Base-by-base conservation (phyloP, 1,284 basidiomycete species). In the Wallemia hederae region DNA sequence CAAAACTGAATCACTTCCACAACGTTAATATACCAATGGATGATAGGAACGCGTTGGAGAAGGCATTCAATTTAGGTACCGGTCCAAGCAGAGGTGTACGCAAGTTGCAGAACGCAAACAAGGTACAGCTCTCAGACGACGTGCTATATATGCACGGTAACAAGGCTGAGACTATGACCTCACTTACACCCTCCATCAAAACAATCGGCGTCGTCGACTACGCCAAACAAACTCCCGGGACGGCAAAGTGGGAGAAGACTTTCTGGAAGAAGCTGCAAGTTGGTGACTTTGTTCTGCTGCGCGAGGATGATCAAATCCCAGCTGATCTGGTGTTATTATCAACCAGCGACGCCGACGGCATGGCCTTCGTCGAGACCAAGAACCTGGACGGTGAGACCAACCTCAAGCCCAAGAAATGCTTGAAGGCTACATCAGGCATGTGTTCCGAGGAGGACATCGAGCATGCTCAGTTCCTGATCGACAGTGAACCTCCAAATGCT, bases 221-320 rank as follows among this genome's bases (percentile, higher is more conserved):
- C 76, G 73, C 72, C 58, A 78, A 79, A 60, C 78, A 78, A 28
- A 74, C 77, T 1, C 73, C 76, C 0, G 89, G 88, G 0, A 78
- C 81, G 0, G 82, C 86, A 0, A 76, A 78, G 27, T 97, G 91
- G 91, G 91, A 96, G 69, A 76, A 90, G 62, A 97, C 92, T 1
- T 74, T 97, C 0, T 98, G 92, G 92, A 97, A 97, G 75, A 96
- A 97, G 74, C 76, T 98, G 59, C 89, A 94, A 70, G 91, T 96
- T 2, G 92, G 92, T n/a, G 92, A 97, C 69, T 72, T 97, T 25
- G 85, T 98, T 25, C 73, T 96, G 1, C 74, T 97, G 26, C 76
- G 83, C 61, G 88, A 96, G 67, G 85, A 96, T 69, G 92, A 97
- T 63, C 89, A 94, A 71, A 82, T 97, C 5, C 91, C 92, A 0